These are phyloP conservation scores for Monosporascus ibericus DNA, from an alignment of 2,329 filamentous ascomycete genomes.

Conservation along the genomic window DNA sequence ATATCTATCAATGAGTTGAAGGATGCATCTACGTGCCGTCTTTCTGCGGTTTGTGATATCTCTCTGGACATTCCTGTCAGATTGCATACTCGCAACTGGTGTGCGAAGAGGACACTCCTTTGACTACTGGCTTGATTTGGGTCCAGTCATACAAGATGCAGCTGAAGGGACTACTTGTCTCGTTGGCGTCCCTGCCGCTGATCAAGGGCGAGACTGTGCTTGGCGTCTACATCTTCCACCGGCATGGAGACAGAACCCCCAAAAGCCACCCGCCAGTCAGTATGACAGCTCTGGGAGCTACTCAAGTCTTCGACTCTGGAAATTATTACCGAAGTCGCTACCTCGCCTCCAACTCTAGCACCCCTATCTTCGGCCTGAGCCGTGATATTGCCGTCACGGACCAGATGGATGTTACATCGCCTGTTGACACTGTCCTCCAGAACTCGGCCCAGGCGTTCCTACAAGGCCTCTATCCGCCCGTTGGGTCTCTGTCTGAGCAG, in stretches of 20 bases:
- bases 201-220: conserved; percentile 60
- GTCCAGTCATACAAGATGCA: conserved; percentile 26
- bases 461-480: conserved; percentile 81
- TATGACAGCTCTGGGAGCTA: conserved; percentile 74
- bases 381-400: conserved; percentile 58
- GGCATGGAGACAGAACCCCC: conserved; percentile 82
- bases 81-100: too few relatives aligned
- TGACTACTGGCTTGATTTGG: too few relatives aligned
- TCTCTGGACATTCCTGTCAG: too few relatives aligned
- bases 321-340: conserved; percentile 73
- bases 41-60: too few relatives aligned
- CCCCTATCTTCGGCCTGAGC: conserved; percentile 61
- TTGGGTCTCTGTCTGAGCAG: conserved; percentile 48
- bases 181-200: conserved; percentile 32
- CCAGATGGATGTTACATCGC: conserved; percentile 68
- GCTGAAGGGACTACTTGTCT: conserved; percentile 34
- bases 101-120: too few relatives aligned
- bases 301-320: conserved; percentile 67
- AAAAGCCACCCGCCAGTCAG: conserved; percentile 67
- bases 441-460: conserved; percentile 75
- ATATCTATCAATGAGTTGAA: too few relatives aligned
- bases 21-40: too few relatives aligned
- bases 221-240: conserved; percentile 80
- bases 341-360: conserved; percentile 52
- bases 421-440: conserved; percentile 71